phyloP scores from a whole-genome alignment of 1,284 basidiomycete genomes.

The Cystobasidium slooffiae region DNA sequence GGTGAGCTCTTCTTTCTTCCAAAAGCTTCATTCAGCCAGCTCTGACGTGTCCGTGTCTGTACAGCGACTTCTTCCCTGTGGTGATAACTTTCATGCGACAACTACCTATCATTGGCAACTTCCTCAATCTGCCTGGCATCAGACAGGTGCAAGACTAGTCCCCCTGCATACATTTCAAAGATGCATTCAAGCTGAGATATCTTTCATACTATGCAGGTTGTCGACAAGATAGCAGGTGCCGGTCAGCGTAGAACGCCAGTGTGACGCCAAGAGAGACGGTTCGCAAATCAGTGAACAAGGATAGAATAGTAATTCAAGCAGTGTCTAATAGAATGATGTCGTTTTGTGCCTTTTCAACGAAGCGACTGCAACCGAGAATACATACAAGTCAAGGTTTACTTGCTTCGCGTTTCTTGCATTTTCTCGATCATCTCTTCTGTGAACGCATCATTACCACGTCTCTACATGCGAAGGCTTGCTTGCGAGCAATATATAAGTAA shows the following conservation, averaged over 20 bases:
- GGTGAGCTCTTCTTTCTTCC: constrained; percentile 65
- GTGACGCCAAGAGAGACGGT: background rate
- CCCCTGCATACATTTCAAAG: background rate
- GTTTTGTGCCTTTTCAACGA: too few species aligned
- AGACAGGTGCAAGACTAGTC: constrained; percentile 54
- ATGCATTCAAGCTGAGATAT: background rate
- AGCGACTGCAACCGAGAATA: too few species aligned
- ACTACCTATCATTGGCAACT: constrained; percentile 85
- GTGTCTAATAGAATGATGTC: too few species aligned
- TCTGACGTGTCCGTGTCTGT: background rate
- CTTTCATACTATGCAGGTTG: constrained; percentile 50
- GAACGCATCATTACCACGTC: background rate
- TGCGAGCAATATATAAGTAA: too few species aligned
- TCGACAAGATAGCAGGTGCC: constrained; percentile 58
- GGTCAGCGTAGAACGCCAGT: constrained; percentile 37
- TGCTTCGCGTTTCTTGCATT: too few species aligned
- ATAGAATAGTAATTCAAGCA: background rate
- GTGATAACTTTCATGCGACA: constrained; percentile 95
- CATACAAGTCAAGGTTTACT: too few species aligned
- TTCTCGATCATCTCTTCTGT: background rate
- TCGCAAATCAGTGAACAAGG: background rate
- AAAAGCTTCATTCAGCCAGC: background rate
- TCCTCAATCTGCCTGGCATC: constrained; percentile 74
- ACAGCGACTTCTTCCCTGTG: constrained; percentile 98
- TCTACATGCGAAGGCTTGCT: background rate